Evolutionary conservation across 1,284 basidiomycete genomes (phyloP), one percentile per base, ranked within the genome.

Genomic region (Ganoderma lucidum): DNA sequence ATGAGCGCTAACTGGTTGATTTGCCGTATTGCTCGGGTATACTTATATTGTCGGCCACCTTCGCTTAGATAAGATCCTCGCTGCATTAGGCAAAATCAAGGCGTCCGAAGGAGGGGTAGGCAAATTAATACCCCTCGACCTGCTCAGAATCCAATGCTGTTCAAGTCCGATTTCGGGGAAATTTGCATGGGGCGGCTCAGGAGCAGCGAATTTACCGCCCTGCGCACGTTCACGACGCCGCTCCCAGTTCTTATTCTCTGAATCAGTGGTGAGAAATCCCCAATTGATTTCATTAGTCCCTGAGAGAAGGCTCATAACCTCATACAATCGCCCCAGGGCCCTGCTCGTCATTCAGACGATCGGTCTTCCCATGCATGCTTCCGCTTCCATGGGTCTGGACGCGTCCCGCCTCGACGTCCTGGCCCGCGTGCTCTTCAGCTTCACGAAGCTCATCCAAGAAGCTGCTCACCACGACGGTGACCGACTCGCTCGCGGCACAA

Each of bases 301-400:
- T 53, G n/a, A 23, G 64, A 59, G 14, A 61, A 59, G 15, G 35
- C 14, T 32, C 58, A n/a, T 51, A 59, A 9, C 23, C 14, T 32
- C 58, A n/a, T 51, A 10, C 58, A 37, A 17, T 60, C 32, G 37
- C 10, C 12, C 32, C 56, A 65, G 32, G 23, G 35, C 8, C 45
- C 32, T 53, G 17, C n/a, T 51, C 39, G 41, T 19, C 44, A 23
- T 61, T 32, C 23, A 59, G 17, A 23, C 23, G 45, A 51, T 53
- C 35, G 23, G 28, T 19, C 15, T 53, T 65, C 64, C 64, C 64
- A 65, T 14, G 37, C 32, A 30, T 9, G 28, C 44, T 61, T 41
- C 44, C 45, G 6, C 58, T 61, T 56, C 48, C 44, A 48, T 58
- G 17, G 58, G 64, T n/a, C 64, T 65, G 45, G 64, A 61, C 6